Evolutionary conservation across 352 stramenopile species (phyloP).

Genomic region (Phytophthora ohioensis): DNA sequence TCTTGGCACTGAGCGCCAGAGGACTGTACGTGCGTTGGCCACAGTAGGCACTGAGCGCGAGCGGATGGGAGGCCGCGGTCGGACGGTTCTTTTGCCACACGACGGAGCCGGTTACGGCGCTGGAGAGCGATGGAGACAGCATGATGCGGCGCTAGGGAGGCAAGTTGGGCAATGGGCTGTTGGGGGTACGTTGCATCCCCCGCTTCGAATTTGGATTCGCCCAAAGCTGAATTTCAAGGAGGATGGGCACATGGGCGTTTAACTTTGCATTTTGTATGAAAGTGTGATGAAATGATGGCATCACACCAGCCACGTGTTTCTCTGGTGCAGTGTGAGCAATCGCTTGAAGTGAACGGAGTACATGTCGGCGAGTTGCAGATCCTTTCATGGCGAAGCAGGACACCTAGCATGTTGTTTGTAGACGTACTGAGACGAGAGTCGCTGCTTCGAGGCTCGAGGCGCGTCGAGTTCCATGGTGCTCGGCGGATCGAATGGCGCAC

Average conservation of each 20-base stretch:
- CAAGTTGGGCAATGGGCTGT: constrained; percentile 32
- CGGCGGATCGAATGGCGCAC: constrained; percentile 17
- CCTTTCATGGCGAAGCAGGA: constrained; percentile 7
- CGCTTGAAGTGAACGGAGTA: constrained; percentile 4
- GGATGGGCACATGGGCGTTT: constrained; percentile 7
- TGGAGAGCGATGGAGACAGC: constrained; percentile 26
- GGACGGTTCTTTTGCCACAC: constrained; percentile 21
- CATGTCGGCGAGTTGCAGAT: constrained; percentile 15
- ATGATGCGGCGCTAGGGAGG: constrained; percentile 7
- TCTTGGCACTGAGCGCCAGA: constrained; percentile 35
- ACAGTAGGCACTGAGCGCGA: constrained; percentile 37
- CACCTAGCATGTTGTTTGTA: background rate
- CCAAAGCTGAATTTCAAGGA: constrained; percentile 22
- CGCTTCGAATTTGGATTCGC: constrained; percentile 19
- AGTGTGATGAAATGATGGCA: constrained; percentile 10
- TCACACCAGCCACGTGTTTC: constrained; percentile 19
- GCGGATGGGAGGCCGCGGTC: constrained; percentile 20
- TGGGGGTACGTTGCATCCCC: constrained; percentile 25
- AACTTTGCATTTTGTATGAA: constrained; percentile 14
- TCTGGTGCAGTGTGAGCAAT: constrained; percentile 32
- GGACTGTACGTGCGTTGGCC: constrained; percentile 24
- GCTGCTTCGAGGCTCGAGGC: background rate
- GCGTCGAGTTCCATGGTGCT: background rate
- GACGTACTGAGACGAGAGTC: background rate
- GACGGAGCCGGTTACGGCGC: constrained; percentile 22